Percentiles rank a stretch among this genome's conserved stretches.
phyloP scores from a whole-genome alignment of 1,284 basidiomycete species.

The Apiotrichum laibachii region DNA sequence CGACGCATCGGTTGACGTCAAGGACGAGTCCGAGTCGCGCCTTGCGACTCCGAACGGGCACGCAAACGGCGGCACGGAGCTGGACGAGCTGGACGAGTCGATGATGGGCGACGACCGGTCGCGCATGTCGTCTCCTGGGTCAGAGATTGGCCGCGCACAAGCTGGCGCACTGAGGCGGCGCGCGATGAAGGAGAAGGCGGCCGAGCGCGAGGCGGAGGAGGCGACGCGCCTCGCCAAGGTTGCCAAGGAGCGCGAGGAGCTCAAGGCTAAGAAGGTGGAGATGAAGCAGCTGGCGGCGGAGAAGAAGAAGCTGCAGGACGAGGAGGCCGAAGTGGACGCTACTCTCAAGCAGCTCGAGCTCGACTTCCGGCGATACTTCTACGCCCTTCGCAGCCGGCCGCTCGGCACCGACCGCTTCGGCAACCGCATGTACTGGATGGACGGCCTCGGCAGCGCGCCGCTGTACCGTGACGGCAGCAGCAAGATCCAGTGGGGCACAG shows the following conservation, averaged over 20 bases:
- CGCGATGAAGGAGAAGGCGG: conserved; percentile 47
- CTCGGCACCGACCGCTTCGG: conserved; percentile 89
- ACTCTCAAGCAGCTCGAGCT: conserved; percentile 83
- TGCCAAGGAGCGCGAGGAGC: conserved; percentile 35
- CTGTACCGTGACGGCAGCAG: conserved; percentile 61
- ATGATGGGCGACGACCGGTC: conserved; percentile 20
- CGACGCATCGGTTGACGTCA: conserved; percentile 54
- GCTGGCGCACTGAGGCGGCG: conserved; percentile 35
- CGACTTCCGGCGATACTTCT: conserved; percentile 83
- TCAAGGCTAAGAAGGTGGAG: conserved; percentile 37
- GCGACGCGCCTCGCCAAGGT: conserved; percentile 65
- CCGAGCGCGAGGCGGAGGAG: conserved; percentile 52
- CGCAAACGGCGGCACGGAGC: conserved; percentile 29
- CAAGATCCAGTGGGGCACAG: conserved; percentile 74
- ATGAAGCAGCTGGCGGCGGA: conserved; percentile 52
- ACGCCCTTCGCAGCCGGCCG: conserved; percentile 78
- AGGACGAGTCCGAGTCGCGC: conserved; percentile 26
- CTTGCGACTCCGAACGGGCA: conserved; percentile 29
- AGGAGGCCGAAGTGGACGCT: conserved; percentile 72
- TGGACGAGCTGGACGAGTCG: conserved; percentile 44
- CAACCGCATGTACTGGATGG: conserved; percentile 97
- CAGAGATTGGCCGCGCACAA: conserved; percentile 6
- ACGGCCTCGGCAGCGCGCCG: conserved; percentile 83
- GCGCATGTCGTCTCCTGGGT: conserved; percentile 10
- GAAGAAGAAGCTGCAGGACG: conserved; percentile 78